A percentile compares a stretch with the other conserved stretches of the same genome.
These are phyloP conservation scores for Lavandula angustifolia DNA, from an alignment of 257 asterid species.

Conservation along the genomic window DNA sequence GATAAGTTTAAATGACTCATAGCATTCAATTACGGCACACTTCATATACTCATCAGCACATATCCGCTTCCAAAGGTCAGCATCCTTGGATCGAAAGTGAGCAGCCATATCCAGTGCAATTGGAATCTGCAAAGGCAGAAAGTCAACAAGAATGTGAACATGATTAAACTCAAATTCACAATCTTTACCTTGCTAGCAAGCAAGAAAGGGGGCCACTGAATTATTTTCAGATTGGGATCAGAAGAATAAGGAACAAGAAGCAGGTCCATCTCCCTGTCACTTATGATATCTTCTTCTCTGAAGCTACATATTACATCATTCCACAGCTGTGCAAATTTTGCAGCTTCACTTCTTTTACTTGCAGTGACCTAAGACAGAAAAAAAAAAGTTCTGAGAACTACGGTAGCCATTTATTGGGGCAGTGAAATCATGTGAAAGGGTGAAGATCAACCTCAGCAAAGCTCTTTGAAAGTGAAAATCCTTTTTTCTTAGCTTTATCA, in stretches of 20 bases:
- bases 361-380: slow-evolving; percentile 53
- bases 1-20: slow-evolving; percentile 82
- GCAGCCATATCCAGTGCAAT: slow-evolving; percentile 94
- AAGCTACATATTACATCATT: slow-evolving; percentile 91
- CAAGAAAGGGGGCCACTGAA: slow-evolving; percentile 98
- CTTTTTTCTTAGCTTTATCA: slow-evolving; percentile 60
- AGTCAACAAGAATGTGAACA: slow-evolving; percentile 31
- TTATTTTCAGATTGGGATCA: slow-evolving; percentile 75
- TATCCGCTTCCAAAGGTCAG: slow-evolving; percentile 93
- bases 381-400: slow-evolving; percentile 14
- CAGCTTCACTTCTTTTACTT: slow-evolving; percentile 89
- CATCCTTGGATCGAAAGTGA: slow-evolving; percentile 83
- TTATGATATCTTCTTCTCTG: slow-evolving; percentile 96
- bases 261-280: slow-evolving; percentile 99
- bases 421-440: slow-evolving; percentile 27
- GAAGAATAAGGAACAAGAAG: slow-evolving; percentile 95
- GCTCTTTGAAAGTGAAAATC: slow-evolving; percentile 68
- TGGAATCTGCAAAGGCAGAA: slow-evolving; percentile 72
- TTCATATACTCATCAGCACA: slow-evolving; percentile 89
- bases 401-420: slow-evolving; percentile 23
- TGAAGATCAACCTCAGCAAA: slow-evolving; percentile 58
- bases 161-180: slow-evolving; percentile 25
- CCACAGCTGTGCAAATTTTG: slow-evolving; percentile 95
- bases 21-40: slow-evolving; percentile 91
- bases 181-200: slow-evolving; percentile 88